These are phyloP conservation scores for Cyanidium caldarium DNA, from an alignment of 23 red algal species.

Conservation along the genomic window DNA sequence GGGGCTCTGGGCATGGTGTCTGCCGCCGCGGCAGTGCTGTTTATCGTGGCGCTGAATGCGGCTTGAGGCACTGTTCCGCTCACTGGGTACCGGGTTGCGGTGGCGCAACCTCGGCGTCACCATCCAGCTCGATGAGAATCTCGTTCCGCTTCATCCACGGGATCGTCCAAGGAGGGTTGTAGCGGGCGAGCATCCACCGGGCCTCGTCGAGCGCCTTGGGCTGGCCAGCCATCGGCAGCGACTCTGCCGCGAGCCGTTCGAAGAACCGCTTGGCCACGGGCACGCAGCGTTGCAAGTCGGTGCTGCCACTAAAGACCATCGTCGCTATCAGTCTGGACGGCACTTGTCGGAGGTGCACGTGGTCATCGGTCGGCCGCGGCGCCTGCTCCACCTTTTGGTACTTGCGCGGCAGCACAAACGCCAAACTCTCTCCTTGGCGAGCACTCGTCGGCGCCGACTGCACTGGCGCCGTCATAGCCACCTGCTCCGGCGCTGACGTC, in stretches of 20 bases:
- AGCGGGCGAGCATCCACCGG: conserved; percentile 39
- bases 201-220: neutral
- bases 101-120: neutral
- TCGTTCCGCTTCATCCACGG: conserved; percentile 69
- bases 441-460: neutral
- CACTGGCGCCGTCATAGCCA: conserved; percentile 27
- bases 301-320: conserved; percentile 21
- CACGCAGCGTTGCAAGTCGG: neutral
- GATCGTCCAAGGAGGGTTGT: conserved; percentile 81
- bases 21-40: conserved; percentile 38
- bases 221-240: conserved; percentile 22
- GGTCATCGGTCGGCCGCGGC: conserved; percentile 43
- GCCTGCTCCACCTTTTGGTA: conserved; percentile 37
- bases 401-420: conserved; percentile 62
- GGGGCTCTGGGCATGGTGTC: conserved; percentile 46
- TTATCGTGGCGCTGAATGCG: neutral
- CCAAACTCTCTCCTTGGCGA: conserved; percentile 11
- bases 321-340: conserved; percentile 37
- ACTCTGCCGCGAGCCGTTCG: conserved; percentile 14
- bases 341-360: conserved; percentile 25
- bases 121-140: conserved; percentile 53
- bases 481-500: neutral
- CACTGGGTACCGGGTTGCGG: neutral
- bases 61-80: neutral
- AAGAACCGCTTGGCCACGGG: conserved; percentile 25